Percentiles rank a stretch among this genome's conserved stretches.
These are phyloP conservation scores for Chaetomium globosum DNA, from an alignment of 2,329 filamentous ascomycete genomes.

Conservation along the genomic window DNA sequence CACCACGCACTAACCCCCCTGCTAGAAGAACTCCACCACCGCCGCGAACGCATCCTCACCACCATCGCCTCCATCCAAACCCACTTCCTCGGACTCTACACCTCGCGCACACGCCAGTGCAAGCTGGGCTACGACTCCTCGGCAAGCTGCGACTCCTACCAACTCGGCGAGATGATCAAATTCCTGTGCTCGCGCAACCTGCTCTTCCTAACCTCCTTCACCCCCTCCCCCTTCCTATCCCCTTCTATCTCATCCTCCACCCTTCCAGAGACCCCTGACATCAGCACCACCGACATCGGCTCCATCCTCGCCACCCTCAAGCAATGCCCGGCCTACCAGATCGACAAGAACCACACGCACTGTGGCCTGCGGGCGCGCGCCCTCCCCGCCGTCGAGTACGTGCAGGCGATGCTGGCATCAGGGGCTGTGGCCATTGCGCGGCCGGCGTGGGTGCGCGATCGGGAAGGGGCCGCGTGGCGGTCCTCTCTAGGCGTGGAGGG, in stretches of 20 bases:
- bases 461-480: constrained; percentile 48
- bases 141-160: constrained; percentile 73
- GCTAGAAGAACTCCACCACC: constrained; percentile 65
- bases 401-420: constrained; percentile 60
- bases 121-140: constrained; percentile 74
- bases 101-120: constrained; percentile 68
- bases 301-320: constrained; percentile 62
- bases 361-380: constrained; percentile 70
- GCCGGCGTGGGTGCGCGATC: constrained; percentile 51
- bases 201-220: constrained; percentile 61
- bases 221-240: constrained; percentile 43
- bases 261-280: constrained; percentile 22
- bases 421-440: constrained; percentile 49
- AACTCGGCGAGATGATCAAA: constrained; percentile 75
- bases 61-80: constrained; percentile 69
- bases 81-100: constrained; percentile 69
- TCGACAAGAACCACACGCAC: constrained; percentile 72
- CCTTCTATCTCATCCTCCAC: constrained; percentile 40
- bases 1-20: neutral
- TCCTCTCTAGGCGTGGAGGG: constrained; percentile 15
- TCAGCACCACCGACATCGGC: constrained; percentile 63
- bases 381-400: constrained; percentile 65
- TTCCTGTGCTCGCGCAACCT: constrained; percentile 67
- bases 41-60: constrained; percentile 67
- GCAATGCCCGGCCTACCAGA: constrained; percentile 71